A percentile compares a stretch with the other conserved stretches of the same genome.
Conservation (phyloP, 2,329 filamentous ascomycete species). For the Metarhizium humberi region DNA sequence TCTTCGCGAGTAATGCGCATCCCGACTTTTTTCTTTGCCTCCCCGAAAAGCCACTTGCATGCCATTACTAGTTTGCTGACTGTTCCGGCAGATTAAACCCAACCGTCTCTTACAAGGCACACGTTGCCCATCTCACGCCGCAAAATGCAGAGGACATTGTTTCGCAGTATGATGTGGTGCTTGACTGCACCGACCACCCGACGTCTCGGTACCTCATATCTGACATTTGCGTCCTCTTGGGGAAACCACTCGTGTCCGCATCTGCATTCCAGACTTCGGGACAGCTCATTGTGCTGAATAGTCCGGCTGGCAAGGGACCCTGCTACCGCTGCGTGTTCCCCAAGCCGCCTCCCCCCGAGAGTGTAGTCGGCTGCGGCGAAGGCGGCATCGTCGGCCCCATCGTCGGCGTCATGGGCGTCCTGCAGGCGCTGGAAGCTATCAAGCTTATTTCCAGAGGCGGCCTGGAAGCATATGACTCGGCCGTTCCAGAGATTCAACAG, state of each 20-base stretch:
- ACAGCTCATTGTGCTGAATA: constrained; percentile 82
- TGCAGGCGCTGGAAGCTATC: constrained; percentile 84
- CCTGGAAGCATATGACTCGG: constrained; percentile 10
- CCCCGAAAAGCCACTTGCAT: neutral
- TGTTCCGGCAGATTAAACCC: constrained; percentile 57
- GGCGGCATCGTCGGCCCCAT: constrained; percentile 89
- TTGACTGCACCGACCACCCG: constrained; percentile 94
- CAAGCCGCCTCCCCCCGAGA: constrained; percentile 72
- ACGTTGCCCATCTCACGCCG: constrained; percentile 57
- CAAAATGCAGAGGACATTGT: constrained; percentile 60
- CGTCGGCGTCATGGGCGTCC: constrained; percentile 83
- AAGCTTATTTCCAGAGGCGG: constrained; percentile 57
- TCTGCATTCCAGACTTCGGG: constrained; percentile 84
- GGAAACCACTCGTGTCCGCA: constrained; percentile 76
- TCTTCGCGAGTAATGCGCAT: constrained; percentile 36
- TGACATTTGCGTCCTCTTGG: constrained; percentile 72
- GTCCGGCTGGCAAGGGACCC: constrained; percentile 65
- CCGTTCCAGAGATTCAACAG: constrained; percentile 13
- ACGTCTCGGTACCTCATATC: constrained; percentile 87
- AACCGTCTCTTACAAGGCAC: constrained; percentile 51
- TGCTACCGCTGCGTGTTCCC: constrained; percentile 95
- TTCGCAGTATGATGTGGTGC: constrained; percentile 65
- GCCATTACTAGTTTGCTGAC: constrained; percentile 1
- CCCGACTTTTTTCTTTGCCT: too few relatives aligned
- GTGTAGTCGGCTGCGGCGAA: constrained; percentile 79